Evolutionary conservation across 768 basidiomycete genomes (phyloP).

Genomic region (Mycena rebaudengoi): DNA sequence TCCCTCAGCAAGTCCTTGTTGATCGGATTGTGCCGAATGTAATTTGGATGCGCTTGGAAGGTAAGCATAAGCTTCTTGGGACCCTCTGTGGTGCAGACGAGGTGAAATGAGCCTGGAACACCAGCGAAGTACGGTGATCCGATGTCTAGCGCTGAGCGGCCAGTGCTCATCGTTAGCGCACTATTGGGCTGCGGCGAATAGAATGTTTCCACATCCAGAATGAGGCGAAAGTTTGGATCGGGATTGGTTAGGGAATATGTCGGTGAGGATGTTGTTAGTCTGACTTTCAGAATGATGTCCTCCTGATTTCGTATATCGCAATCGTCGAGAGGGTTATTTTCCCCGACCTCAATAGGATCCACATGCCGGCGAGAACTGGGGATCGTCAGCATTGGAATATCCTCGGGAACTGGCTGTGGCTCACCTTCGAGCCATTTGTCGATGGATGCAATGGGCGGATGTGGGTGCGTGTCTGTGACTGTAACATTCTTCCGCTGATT

Average conservation of each 20-base stretch:
- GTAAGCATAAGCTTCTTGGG: neutral
- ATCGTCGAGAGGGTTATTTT: neutral
- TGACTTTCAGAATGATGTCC: neutral
- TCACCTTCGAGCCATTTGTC: too few relatives aligned
- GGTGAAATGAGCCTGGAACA: neutral
- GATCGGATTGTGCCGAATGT: neutral
- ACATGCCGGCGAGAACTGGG: neutral
- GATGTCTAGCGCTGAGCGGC: neutral
- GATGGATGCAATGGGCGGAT: too few relatives aligned
- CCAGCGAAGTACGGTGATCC: neutral
- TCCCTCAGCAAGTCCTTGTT: neutral
- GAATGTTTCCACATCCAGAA: neutral
- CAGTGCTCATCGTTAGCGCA: neutral
- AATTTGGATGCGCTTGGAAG: too few relatives aligned
- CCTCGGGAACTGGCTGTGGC: neutral
- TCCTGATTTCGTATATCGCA: neutral
- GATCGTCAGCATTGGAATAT: too few relatives aligned
- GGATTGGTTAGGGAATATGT: neutral
- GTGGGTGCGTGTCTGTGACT: too few relatives aligned
- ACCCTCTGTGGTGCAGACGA: neutral
- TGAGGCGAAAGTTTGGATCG: neutral
- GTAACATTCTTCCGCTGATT: too few relatives aligned
- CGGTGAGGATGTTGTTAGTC: neutral
- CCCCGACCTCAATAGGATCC: neutral
- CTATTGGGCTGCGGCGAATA: neutral